Conservation (phyloP, 169 alveolate genomes). For the Plasmodium fragile region DNA sequence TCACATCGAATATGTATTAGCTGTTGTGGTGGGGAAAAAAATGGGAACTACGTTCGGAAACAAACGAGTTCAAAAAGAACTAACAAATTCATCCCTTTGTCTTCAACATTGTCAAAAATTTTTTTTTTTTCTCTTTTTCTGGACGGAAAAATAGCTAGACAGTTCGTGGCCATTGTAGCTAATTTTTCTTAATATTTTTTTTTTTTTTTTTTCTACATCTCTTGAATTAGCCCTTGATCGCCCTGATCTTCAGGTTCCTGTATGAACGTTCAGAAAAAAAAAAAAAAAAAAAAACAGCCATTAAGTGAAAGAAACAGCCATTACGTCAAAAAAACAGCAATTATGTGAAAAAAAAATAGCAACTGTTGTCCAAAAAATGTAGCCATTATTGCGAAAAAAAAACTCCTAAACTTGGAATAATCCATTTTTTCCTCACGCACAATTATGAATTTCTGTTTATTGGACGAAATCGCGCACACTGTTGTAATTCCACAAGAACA, state of each 20-base stretch:
- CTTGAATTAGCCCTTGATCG: constrained; percentile 42
- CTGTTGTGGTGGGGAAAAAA: neutral
- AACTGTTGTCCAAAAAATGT: neutral
- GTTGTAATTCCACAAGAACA: neutral
- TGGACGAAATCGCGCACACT: neutral
- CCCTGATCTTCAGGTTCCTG: constrained; percentile 31
- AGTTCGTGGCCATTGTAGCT: neutral
- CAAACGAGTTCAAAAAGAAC: neutral
- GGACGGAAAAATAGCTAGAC: neutral
- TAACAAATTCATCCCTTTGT: neutral
- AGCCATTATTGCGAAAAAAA: neutral
- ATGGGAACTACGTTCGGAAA: neutral
- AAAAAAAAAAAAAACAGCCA: constrained; percentile 32
- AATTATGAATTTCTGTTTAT: constrained; percentile 7
- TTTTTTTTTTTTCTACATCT: constrained; percentile 32
- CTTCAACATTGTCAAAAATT: neutral
- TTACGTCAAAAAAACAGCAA: neutral
- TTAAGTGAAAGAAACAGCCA: neutral
- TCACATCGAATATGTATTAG: neutral
- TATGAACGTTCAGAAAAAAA: constrained; percentile 43
- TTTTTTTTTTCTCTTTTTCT: neutral
- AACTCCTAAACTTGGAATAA: constrained; percentile 6
- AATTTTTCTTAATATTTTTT: neutral
- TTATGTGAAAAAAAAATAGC: neutral
- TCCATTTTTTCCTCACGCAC: neutral